Conservation (phyloP, 768 basidiomycete genomes). For the Boletus subcaerulescens region DNA sequence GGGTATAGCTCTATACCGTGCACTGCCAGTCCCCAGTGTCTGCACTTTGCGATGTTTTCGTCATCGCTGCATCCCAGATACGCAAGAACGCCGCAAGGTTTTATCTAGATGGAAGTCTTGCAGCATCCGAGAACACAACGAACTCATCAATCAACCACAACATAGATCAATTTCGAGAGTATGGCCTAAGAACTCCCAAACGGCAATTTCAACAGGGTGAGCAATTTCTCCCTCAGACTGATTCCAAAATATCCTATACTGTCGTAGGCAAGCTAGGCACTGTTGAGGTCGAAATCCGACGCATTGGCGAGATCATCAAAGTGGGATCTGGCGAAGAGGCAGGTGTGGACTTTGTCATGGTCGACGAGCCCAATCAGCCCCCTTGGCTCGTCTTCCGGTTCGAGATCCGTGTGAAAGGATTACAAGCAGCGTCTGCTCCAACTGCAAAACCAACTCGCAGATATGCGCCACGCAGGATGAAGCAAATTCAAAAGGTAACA, state of each 20-base stretch:
- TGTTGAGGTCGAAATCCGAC: slow-evolving; percentile 17
- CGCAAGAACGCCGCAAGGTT: slow-evolving; percentile 15
- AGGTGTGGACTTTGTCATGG: slow-evolving; percentile 7
- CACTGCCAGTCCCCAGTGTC: slow-evolving; percentile 17
- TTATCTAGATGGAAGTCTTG: slow-evolving; percentile 6
- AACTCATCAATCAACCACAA: slow-evolving; percentile 7
- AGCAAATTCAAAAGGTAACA: neutral
- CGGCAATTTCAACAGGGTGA: neutral
- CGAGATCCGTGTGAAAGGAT: slow-evolving; percentile 1
- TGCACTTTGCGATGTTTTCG: slow-evolving; percentile 17
- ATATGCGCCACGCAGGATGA: neutral
- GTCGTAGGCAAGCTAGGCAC: slow-evolving; percentile 4
- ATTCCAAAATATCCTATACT: neutral
- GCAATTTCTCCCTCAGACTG: neutral
- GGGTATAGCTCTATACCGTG: slow-evolving; percentile 10
- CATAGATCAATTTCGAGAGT: neutral
- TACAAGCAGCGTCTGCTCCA: neutral
- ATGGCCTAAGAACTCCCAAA: slow-evolving; percentile 13
- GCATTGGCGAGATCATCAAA: slow-evolving; percentile 10
- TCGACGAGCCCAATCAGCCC: slow-evolving; percentile 8
- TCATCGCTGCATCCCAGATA: neutral
- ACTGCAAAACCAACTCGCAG: neutral
- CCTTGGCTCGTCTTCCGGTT: slow-evolving; percentile 16
- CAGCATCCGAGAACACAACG: neutral
- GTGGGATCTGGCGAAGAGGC: neutral